A percentile compares a stretch with the other conserved stretches of the same genome.
phyloP scores from a whole-genome alignment of 179 eudicot genomes.

The Nepenthes alata region DNA sequence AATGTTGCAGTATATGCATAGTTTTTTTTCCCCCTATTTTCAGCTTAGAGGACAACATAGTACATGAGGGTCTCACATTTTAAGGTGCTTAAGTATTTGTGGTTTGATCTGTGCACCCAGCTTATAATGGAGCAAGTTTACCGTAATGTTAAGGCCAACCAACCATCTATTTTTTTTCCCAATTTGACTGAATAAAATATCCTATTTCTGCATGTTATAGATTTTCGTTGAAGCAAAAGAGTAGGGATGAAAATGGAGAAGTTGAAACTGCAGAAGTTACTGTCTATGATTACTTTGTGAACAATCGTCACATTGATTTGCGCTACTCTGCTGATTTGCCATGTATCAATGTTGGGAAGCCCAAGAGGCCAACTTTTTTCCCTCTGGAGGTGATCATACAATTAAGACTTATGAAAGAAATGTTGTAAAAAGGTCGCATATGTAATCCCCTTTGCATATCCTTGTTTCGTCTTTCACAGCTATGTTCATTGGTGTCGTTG shows the following conservation, averaged over 20 bases:
- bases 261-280: conserved; percentile 41
- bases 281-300: conserved; percentile 67
- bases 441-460: conserved; percentile 20
- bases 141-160: too few relatives aligned
- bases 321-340: conserved; percentile 66
- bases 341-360: conserved; percentile 84
- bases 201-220: conserved; percentile 17
- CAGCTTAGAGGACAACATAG: too few relatives aligned
- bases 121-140: too few relatives aligned
- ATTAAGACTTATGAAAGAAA: not conserved
- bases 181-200: not conserved
- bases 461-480: conserved; percentile 54
- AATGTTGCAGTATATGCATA: not conserved
- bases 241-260: conserved; percentile 38
- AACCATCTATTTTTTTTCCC: not conserved
- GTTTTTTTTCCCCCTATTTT: conserved; percentile 5
- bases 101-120: too few relatives aligned
- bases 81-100: too few relatives aligned
- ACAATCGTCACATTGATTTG: conserved; percentile 46
- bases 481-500: conserved; percentile 59
- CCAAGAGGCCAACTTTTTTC: conserved; percentile 64
- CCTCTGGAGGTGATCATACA: conserved; percentile 48
- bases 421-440: too few relatives aligned
- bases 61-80: too few relatives aligned
- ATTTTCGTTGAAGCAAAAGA: conserved; percentile 57